Percentiles rank a stretch among this genome's conserved stretches.
These are phyloP conservation scores for Plenodomus lindquistii DNA, from an alignment of 2,329 filamentous ascomycete genomes.

Conservation along the genomic window DNA sequence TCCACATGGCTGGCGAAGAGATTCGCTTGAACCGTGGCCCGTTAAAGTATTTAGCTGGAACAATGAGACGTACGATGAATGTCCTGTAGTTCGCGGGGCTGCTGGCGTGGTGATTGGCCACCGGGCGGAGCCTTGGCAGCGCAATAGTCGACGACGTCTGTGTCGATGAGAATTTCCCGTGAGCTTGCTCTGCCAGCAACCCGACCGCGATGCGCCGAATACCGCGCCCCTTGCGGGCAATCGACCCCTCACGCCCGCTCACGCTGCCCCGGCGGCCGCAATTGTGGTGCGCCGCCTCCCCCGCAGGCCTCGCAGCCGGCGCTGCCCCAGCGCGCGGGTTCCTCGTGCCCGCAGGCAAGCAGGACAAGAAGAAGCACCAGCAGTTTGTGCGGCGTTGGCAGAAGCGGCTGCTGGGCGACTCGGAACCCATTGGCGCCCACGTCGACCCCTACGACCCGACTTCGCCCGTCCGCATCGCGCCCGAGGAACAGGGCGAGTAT, in stretches of 20 bases:
- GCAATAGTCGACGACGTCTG: slow-evolving; percentile 1
- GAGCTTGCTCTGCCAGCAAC: slow-evolving; percentile 23
- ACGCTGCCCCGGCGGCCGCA: slow-evolving; percentile 17
- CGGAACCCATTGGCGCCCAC: slow-evolving; percentile 42
- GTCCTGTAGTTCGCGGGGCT: slow-evolving; percentile 13
- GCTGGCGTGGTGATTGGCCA: slow-evolving; percentile 24
- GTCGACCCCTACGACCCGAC: slow-evolving; percentile 44
- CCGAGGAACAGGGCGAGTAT: slow-evolving; percentile 42
- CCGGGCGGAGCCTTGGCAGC: slow-evolving; percentile 19
- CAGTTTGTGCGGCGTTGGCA: slow-evolving; percentile 42
- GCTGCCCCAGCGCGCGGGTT: slow-evolving; percentile 25
- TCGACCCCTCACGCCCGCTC: slow-evolving; percentile 15
- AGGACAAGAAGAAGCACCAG: slow-evolving; percentile 43
- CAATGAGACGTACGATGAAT: background rate
- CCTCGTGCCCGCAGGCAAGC: slow-evolving; percentile 29
- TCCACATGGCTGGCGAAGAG: slow-evolving; percentile 71
- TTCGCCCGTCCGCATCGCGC: slow-evolving; percentile 41
- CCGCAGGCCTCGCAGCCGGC: too few species aligned
- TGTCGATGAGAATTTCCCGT: slow-evolving; percentile 15
- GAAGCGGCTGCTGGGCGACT: slow-evolving; percentile 41
- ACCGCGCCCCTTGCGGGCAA: too few species aligned
- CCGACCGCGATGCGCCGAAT: slow-evolving; percentile 43
- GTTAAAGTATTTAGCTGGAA: background rate
- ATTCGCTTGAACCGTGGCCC: slow-evolving; percentile 55
- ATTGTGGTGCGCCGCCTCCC: slow-evolving; percentile 32